Evolutionary conservation across 805 yeast genomes (phyloP).

Genomic region (Suhomyces pyralidae): DNA sequence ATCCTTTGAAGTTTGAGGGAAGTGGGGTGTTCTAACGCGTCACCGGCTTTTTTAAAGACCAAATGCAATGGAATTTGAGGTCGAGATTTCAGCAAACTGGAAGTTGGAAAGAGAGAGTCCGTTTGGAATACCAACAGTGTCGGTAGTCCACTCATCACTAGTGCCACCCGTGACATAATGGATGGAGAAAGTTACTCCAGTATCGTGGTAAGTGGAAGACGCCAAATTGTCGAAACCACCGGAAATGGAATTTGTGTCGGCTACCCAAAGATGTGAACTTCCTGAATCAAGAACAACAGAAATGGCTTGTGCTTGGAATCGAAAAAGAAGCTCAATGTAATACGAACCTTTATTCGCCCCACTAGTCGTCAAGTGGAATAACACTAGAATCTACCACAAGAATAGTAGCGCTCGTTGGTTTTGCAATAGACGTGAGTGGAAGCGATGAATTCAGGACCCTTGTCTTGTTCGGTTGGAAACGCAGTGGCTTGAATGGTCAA

Average conservation of each 20-base stretch:
- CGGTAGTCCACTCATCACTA: slow-evolving; percentile 5
- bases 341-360: not conserved
- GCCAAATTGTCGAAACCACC: not conserved
- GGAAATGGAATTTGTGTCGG: not conserved
- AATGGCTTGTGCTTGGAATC: slow-evolving; percentile 7
- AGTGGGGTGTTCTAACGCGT: no score
- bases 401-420: not conserved
- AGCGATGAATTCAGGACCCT: not conserved
- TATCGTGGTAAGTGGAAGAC: slow-evolving; percentile 8
- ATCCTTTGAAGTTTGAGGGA: slow-evolving; percentile 21
- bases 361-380: not conserved
- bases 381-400: not conserved
- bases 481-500: not conserved
- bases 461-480: not conserved
- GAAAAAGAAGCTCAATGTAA: slow-evolving; percentile 5
- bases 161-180: slow-evolving; percentile 1
- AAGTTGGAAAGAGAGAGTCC: slow-evolving; percentile 7
- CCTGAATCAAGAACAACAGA: slow-evolving; percentile 13
- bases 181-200: slow-evolving; percentile 2
- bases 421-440: not conserved
- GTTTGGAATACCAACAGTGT: slow-evolving; percentile 4
- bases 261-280: slow-evolving; percentile 10
- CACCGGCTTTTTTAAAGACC: no score
- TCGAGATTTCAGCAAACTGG: slow-evolving; percentile 9
- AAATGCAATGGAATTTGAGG: not conserved